Conservation (phyloP, 257 asterid species). For the Solanum rostratum region DNA sequence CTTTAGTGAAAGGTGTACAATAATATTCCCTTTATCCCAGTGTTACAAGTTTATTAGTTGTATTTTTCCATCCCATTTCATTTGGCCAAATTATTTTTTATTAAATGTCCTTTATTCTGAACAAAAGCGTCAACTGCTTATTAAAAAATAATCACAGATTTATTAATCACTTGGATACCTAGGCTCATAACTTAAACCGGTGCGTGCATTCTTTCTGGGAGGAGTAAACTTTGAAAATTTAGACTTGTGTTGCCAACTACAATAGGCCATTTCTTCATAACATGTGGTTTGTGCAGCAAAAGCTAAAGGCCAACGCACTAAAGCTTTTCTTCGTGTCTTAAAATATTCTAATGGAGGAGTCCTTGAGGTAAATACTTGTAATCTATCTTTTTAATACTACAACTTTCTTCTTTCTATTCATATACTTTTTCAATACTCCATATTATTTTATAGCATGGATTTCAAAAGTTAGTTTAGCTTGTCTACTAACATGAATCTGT, state of each 20-base stretch:
- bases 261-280: not conserved
- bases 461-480: not conserved
- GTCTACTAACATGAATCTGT: not conserved
- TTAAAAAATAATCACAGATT: not conserved
- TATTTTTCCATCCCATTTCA: not conserved
- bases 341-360: slow-evolving; percentile 87
- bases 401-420: not conserved
- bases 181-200: not conserved
- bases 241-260: not conserved
- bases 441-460: not conserved
- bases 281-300: slow-evolving; percentile 52
- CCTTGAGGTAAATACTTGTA: slow-evolving; percentile 54
- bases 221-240: not conserved
- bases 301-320: slow-evolving; percentile 63
- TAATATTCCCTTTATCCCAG: not conserved
- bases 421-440: not conserved
- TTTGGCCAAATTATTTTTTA: no score
- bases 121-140: not conserved
- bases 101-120: not conserved
- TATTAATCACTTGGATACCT: not conserved
- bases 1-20: not conserved
- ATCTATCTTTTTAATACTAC: not conserved
- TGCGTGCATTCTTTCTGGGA: not conserved
- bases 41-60: not conserved
- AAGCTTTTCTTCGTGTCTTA: slow-evolving; percentile 94